Conservation (phyloP, 2,329 filamentous ascomycete genomes). For the Scedosporium apiospermum region DNA sequence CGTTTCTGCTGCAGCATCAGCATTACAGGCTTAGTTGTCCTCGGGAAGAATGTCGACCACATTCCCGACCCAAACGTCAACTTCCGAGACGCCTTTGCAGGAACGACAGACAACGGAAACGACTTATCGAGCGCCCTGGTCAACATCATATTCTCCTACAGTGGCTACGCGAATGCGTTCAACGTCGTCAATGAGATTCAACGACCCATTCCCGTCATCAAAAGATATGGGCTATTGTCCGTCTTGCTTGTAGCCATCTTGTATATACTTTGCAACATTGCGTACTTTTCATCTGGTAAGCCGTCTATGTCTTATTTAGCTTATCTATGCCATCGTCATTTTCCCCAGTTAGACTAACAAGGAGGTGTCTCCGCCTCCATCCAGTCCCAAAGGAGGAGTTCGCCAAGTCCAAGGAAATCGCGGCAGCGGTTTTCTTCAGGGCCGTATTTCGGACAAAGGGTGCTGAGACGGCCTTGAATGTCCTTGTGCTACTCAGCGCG, state of each 20-base stretch:
- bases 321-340: background rate
- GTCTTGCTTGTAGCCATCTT: slow-evolving; percentile 41
- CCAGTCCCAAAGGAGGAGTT: slow-evolving; percentile 43
- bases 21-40: slow-evolving; percentile 52
- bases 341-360: background rate
- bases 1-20: slow-evolving; percentile 25
- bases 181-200: slow-evolving; percentile 54
- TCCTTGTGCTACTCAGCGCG: slow-evolving; percentile 45
- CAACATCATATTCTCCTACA: slow-evolving; percentile 49
- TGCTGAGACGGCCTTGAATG: slow-evolving; percentile 44
- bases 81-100: slow-evolving; percentile 25
- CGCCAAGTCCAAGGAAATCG: slow-evolving; percentile 39
- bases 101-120: slow-evolving; percentile 25
- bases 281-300: slow-evolving; percentile 46
- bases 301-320: background rate
- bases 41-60: slow-evolving; percentile 27
- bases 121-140: slow-evolving; percentile 38
- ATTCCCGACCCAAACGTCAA: slow-evolving; percentile 23
- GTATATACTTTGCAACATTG: slow-evolving; percentile 51
- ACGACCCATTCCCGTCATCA: slow-evolving; percentile 47
- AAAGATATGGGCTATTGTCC: slow-evolving; percentile 37
- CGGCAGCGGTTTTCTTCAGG: slow-evolving; percentile 49
- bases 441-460: slow-evolving; percentile 42
- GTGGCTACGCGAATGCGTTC: slow-evolving; percentile 50
- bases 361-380: background rate